Evolutionary conservation across 2,329 filamentous ascomycete genomes (phyloP), one percentile per base, ranked within the genome.

Genomic region (Exutisphaerella laricina): DNA sequence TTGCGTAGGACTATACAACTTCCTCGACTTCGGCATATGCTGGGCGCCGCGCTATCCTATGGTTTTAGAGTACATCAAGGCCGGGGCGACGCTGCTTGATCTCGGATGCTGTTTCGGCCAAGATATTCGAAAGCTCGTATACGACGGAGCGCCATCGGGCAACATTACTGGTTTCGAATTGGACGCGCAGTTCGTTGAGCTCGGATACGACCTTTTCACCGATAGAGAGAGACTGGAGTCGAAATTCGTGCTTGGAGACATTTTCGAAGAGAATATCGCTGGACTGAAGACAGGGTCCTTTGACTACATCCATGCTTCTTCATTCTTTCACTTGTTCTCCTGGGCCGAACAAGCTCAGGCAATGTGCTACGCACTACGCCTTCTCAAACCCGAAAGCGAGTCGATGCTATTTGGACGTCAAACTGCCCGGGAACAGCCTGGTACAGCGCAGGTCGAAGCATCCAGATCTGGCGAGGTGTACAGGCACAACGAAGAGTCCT

Each of bases 271-370:
- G 1, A 36, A 59, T 0, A 12, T 8, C 2, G 10, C 23, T n/a
- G 10, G 12, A 9, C 22, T 49, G 48, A 46, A 70, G 22, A 58
- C 57, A 10, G 41, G 63, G 28, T 54, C 70, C 2, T 41, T 48
- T 35, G 65, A 71, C 42, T 62, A 73, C 9, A 49, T 72, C 5
- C 58, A 68, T 23, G 58, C 69, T 2, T 60, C 60, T 0, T 65
- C 65, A 0, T 68, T 72, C 53, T 64, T 73, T 31, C 70, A 72
- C 39, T 56, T 71, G 5, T 72, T 70, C 48, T 57, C 60, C 22
- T 67, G 58, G 52, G 62, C 67, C 1, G 55, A 57, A 6, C 69
- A 72, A 46, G 46, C 67, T 8, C 52, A 59, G 33, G 59, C 61
- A n/a, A 59, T 59, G 9, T 62, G 62, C 40, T 51, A 54, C 4